Base-by-base conservation (phyloP, 2,329 filamentous ascomycete genomes). In the Boeremia exigua region DNA sequence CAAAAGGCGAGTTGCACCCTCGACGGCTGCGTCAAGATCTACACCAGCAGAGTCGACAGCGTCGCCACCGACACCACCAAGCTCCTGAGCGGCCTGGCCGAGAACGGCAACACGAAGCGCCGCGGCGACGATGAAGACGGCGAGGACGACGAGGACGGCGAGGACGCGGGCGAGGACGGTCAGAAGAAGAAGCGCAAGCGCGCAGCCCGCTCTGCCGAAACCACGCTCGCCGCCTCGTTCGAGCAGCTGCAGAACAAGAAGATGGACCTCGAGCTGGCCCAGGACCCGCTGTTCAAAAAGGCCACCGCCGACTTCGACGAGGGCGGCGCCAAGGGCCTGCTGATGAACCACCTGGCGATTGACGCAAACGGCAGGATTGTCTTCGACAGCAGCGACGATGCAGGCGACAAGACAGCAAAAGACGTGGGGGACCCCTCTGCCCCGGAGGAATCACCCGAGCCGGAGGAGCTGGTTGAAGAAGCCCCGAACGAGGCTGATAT, bases 201-300 rank as follows among this genome's bases (percentile, higher is more conserved):
- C 84, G 89, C 85, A 55, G 86, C 90, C 74, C 84, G 92, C 55
- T 93, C 91, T 23, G 93, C 95, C 8, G 95, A 99, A 78, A 89
- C 91, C n/a, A 99, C 95, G 0, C 81, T 99, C 6, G 95, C 91
- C 3, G 88, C 91, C 0, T 95, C 91, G 0, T 98, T 98, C 75
- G 86, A 89, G 37, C 88, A 93, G 15, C 75, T 99, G 50, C 92
- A 96, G 73, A 82, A 98, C 66, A 99, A 99, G 78, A 99, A 98
- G 77, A 93, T 99, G 69, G 95, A 99, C 67, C 84, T 98, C 39
- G 95, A 99, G 70, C 97, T 99, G 63, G 88, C 93, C 0, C 94
- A 99, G 5, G 95, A 99, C 71, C 95, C 95, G 2, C 79, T 99
- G n/a, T 99, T 99, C 84, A 99, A 99, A 73, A 99, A 99, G 72